Conservation (phyloP, 768 basidiomycete genomes). For the Kondoa malvinella region DNA sequence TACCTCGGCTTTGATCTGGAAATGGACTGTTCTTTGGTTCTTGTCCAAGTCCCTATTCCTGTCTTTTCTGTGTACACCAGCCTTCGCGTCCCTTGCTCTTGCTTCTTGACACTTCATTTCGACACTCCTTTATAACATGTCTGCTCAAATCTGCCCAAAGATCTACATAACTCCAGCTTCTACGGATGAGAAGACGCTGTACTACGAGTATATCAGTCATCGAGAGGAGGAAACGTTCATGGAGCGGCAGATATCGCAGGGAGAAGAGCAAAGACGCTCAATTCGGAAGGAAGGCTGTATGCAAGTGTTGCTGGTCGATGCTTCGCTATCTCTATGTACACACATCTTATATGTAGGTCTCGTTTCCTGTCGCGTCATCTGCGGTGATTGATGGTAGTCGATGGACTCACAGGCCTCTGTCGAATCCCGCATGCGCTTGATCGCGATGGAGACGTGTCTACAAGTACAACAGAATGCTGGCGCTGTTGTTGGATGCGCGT, state of each 20-base stretch:
- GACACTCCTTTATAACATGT: too few species aligned
- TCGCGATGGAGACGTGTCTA: constrained; percentile 4
- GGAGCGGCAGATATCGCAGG: neutral
- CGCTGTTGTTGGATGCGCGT: constrained; percentile 4
- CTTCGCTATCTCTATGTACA: constrained; percentile 11
- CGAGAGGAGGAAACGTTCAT: neutral
- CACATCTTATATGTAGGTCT: constrained; percentile 14
- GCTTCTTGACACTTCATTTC: too few species aligned
- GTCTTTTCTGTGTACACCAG: too few species aligned
- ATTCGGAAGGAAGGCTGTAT: neutral
- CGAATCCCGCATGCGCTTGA: constrained; percentile 15
- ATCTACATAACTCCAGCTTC: neutral
- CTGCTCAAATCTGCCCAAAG: neutral
- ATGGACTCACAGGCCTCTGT: constrained; percentile 11
- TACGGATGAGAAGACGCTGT: neutral
- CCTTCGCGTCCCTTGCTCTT: too few species aligned
- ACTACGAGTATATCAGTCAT: neutral
- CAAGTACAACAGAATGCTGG: constrained; percentile 2
- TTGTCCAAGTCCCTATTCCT: too few species aligned
- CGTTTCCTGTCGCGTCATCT: neutral
- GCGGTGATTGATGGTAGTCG: neutral
- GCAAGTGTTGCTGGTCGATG: constrained; percentile 16
- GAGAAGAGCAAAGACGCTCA: neutral
- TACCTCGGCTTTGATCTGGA: too few species aligned
- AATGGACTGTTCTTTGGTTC: too few species aligned